Percentiles rank a stretch among this genome's conserved stretches.
These are phyloP conservation scores for Boechera stricta DNA, from an alignment of 345 rosid species.

Conservation along the genomic window DNA sequence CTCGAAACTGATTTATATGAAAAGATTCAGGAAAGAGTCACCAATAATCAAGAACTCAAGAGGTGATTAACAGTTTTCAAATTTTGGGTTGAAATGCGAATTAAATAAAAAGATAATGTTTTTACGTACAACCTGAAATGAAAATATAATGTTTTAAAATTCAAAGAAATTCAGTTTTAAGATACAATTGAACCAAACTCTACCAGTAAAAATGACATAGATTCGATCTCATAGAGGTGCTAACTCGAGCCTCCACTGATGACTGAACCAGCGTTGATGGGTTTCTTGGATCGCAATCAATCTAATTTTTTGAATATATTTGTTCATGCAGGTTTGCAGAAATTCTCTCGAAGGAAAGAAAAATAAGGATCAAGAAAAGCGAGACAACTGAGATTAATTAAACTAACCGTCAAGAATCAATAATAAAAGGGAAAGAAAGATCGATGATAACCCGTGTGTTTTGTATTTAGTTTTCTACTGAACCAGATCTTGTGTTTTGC, in stretches of 20 bases:
- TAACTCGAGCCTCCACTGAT: no score
- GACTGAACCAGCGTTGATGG: neutral
- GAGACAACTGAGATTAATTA: neutral
- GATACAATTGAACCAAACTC: no score
- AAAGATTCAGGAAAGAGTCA: slow-evolving; percentile 46
- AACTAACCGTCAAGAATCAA: no score
- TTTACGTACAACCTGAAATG: no score
- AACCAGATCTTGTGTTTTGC: no score
- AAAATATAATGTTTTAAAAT: no score
- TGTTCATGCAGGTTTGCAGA: slow-evolving; percentile 52
- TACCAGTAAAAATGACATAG: no score
- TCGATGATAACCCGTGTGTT: neutral
- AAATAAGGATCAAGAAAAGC: neutral
- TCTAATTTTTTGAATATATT: neutral
- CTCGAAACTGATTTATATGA: slow-evolving; percentile 51
- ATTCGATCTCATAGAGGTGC: no score
- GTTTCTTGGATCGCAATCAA: neutral
- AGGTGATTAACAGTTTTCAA: slow-evolving; percentile 45
- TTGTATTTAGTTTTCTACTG: no score
- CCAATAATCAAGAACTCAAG: slow-evolving; percentile 54
- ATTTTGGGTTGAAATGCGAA: neutral
- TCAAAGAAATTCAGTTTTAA: no score
- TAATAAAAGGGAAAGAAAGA: neutral
- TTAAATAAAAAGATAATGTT: no score
- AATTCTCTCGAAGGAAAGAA: slow-evolving; percentile 48